Conservation (phyloP, 345 rosid species). For the Hibiscus mutabilis region DNA sequence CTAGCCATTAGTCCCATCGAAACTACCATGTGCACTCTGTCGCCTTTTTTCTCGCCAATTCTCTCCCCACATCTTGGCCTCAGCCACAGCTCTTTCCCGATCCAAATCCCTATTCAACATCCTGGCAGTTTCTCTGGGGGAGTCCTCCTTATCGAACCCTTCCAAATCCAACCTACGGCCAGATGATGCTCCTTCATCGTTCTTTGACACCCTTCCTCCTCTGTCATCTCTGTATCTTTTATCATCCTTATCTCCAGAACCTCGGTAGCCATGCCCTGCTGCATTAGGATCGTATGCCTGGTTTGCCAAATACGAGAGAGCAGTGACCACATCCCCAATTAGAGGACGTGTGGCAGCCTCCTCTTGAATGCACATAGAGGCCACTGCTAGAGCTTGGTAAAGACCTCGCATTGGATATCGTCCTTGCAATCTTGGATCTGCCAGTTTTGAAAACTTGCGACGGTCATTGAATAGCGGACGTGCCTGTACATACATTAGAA, state of each 20-base stretch:
- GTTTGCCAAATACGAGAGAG: conserved; percentile 88
- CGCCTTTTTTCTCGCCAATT: conserved; percentile 84
- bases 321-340: conserved; percentile 86
- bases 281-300: conserved; percentile 67
- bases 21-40: conserved; percentile 61
- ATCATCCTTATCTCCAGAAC: conserved; percentile 44
- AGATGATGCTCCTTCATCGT: conserved; percentile 74
- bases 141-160: conserved; percentile 84
- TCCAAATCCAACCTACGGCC: conserved; percentile 69
- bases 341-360: conserved; percentile 93
- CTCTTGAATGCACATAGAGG: conserved; percentile 97
- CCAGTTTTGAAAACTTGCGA: conserved; percentile 66
- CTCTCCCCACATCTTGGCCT: conserved; percentile 99
- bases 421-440: conserved; percentile 73
- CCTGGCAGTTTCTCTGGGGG: conserved; percentile 72
- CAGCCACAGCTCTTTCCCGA: conserved; percentile 87
- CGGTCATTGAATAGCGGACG: conserved; percentile 83
- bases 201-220: conserved; percentile 54
- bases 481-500: conserved; percentile 40
- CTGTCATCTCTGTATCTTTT: conserved; percentile 53
- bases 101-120: conserved; percentile 60
- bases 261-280: conserved; percentile 22
- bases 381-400: conserved; percentile 93
- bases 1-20: conserved; percentile 38
- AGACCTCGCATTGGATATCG: conserved; percentile 84